Percentiles rank a stretch among this genome's conserved stretches.
phyloP scores from a whole-genome alignment of 495 filamentous ascomycete species.

The Ascobolus immersus region DNA sequence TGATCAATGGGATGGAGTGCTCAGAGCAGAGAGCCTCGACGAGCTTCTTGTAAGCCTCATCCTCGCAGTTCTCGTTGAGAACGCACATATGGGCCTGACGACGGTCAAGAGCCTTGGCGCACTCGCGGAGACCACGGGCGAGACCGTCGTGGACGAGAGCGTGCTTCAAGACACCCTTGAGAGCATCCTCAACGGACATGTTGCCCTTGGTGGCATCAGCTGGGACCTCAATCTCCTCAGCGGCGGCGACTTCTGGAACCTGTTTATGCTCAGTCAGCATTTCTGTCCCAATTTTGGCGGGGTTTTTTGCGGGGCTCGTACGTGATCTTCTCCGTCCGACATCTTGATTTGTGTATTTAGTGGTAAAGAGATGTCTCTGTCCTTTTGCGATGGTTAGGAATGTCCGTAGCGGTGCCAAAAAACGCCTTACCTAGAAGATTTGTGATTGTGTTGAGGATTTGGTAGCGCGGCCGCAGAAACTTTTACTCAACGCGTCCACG shows the following conservation, averaged over 20 bases:
- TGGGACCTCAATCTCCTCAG: constrained; percentile 76
- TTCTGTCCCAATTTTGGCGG: no score
- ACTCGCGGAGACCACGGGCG: constrained; percentile 90
- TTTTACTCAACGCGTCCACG: no score
- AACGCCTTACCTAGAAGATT: no score
- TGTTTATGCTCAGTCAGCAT: no score
- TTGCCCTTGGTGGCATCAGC: constrained; percentile 61
- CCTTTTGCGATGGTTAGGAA: no score
- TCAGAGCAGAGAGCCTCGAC: constrained; percentile 92
- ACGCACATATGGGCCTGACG: constrained; percentile 99
- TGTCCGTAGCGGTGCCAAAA: no score
- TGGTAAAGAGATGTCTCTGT: neutral
- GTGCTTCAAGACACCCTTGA: constrained; percentile 93
- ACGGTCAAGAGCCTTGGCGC: constrained; percentile 87
- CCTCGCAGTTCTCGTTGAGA: constrained; percentile 94
- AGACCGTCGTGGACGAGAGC: constrained; percentile 98
- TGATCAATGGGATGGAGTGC: constrained; percentile 98
- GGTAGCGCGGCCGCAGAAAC: no score
- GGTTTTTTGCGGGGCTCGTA: no score
- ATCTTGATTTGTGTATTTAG: neutral
- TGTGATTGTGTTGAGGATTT: no score
- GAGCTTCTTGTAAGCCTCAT: constrained; percentile 99
- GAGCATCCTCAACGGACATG: constrained; percentile 92
- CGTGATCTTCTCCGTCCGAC: constrained; percentile 1
- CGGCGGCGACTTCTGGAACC: constrained; percentile 30